Conservation (phyloP, 306 rosid genomes). For the Oxytropis ochrocephala region DNA sequence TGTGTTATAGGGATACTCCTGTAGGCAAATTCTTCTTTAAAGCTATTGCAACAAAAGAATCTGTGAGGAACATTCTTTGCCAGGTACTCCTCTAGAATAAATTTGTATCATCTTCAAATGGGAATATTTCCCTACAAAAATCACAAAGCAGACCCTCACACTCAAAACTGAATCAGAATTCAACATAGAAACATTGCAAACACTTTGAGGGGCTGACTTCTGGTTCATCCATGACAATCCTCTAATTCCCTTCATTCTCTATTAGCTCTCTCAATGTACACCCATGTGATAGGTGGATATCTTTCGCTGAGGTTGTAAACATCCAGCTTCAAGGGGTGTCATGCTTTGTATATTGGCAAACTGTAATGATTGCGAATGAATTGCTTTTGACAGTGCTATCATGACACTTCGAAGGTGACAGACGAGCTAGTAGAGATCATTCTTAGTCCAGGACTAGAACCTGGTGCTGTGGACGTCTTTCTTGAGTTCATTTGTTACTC, state of each 20-base stretch:
- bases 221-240: not conserved
- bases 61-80: conserved; percentile 72
- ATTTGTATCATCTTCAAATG: not conserved
- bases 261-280: not conserved
- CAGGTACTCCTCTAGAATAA: conserved; percentile 51
- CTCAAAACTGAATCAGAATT: not conserved
- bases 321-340: not conserved
- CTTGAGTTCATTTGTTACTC: conserved; percentile 95
- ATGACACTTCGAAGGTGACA: conserved; percentile 81
- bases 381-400: conserved; percentile 70
- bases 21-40: conserved; percentile 65
- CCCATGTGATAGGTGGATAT: not conserved
- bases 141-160: not conserved
- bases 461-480: conserved; percentile 90
- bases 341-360: conserved; percentile 7
- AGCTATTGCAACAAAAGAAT: conserved; percentile 64
- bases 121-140: not conserved
- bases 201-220: not conserved
- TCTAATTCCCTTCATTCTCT: not conserved
- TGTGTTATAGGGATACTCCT: conserved; percentile 65
- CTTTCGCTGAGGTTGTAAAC: not conserved
- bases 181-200: not conserved
- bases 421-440: conserved; percentile 78
- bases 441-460: conserved; percentile 87
- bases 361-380: conserved; percentile 9